A percentile compares a stretch with the other conserved stretches of the same genome.
phyloP scores from a whole-genome alignment of 805 yeast species.

The Saturnispora silvae region DNA sequence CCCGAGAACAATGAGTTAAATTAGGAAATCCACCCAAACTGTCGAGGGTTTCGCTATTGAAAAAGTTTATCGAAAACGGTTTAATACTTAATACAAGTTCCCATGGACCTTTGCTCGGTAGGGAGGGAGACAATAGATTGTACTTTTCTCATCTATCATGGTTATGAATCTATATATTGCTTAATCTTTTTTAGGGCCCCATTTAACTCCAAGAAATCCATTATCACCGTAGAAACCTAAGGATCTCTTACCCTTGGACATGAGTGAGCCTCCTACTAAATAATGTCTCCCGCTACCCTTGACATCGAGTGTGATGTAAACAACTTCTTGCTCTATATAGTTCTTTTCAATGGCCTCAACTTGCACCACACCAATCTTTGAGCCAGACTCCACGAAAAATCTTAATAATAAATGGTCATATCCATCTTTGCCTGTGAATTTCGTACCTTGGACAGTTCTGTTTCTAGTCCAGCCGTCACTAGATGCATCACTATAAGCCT shows the following conservation, averaged over 20 bases:
- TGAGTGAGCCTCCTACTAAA: slow-evolving; percentile 50
- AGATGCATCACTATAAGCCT: slow-evolving; percentile 70
- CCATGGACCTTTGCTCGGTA: too few relatives aligned
- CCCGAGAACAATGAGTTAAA: too few relatives aligned
- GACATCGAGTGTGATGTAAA: slow-evolving; percentile 66
- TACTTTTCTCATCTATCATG: too few relatives aligned
- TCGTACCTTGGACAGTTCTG: slow-evolving; percentile 69
- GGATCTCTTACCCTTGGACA: slow-evolving; percentile 18
- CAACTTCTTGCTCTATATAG: slow-evolving; percentile 55
- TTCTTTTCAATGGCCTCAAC: slow-evolving; percentile 70
- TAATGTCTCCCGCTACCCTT: slow-evolving; percentile 61
- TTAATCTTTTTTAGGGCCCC: slow-evolving; percentile 62
- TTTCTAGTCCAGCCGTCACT: slow-evolving; percentile 79
- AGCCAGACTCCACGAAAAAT: slow-evolving; percentile 71
- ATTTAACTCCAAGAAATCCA: slow-evolving; percentile 72
- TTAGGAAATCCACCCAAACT: too few relatives aligned
- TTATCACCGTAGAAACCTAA: slow-evolving; percentile 19
- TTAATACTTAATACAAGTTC: too few relatives aligned
- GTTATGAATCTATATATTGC: too few relatives aligned
- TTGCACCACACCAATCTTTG: slow-evolving; percentile 57
- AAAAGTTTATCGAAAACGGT: too few relatives aligned
- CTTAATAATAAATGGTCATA: slow-evolving; percentile 74
- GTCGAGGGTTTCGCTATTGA: too few relatives aligned
- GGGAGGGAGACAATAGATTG: too few relatives aligned
- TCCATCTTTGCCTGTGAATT: slow-evolving; percentile 57